Percentiles rank a stretch among this genome's conserved stretches.
These are phyloP conservation scores for Metarhizium rileyi DNA, from an alignment of 2,329 filamentous ascomycete genomes.

Conservation along the genomic window DNA sequence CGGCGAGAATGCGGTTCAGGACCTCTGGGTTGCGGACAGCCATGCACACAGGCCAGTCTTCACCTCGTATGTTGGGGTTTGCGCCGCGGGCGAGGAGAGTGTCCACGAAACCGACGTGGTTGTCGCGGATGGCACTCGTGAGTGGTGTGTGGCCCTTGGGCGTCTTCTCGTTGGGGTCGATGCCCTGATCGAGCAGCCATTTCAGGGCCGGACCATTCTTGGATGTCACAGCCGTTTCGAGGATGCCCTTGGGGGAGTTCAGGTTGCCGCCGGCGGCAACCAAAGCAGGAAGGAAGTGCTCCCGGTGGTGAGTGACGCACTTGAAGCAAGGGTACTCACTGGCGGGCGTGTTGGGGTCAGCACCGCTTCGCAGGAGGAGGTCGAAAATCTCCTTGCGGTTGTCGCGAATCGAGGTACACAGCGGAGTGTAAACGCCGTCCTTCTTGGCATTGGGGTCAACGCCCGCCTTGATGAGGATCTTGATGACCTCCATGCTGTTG, in stretches of 20 bases:
- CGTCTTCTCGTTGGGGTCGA: constrained; percentile 50
- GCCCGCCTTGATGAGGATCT: constrained; percentile 45
- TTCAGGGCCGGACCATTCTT: constrained; percentile 52
- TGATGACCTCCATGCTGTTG: constrained; percentile 54
- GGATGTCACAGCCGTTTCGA: constrained; percentile 52
- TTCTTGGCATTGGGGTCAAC: constrained; percentile 53
- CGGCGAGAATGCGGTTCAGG: constrained; percentile 46
- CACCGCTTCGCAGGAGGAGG: constrained; percentile 45
- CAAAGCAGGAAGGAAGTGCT: constrained; percentile 49
- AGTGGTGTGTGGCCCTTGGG: constrained; percentile 50
- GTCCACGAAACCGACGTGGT: constrained; percentile 49
- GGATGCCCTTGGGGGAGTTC: constrained; percentile 50
- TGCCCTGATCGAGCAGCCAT: constrained; percentile 50
- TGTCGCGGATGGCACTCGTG: constrained; percentile 55
- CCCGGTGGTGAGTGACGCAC: constrained; percentile 55
- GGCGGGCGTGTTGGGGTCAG: constrained; percentile 52
- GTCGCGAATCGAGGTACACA: constrained; percentile 60
- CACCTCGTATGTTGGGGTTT: constrained; percentile 51
- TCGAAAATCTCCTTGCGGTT: constrained; percentile 52
- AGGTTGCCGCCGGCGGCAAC: constrained; percentile 52
- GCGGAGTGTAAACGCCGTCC: constrained; percentile 57
- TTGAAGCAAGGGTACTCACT: constrained; percentile 59
- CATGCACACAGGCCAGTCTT: constrained; percentile 64
- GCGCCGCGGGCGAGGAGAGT: constrained; percentile 48
- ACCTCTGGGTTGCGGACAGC: constrained; percentile 52